These are phyloP conservation scores for Lepidopterella palustris DNA, from an alignment of 495 filamentous ascomycete genomes.

Conservation along the genomic window DNA sequence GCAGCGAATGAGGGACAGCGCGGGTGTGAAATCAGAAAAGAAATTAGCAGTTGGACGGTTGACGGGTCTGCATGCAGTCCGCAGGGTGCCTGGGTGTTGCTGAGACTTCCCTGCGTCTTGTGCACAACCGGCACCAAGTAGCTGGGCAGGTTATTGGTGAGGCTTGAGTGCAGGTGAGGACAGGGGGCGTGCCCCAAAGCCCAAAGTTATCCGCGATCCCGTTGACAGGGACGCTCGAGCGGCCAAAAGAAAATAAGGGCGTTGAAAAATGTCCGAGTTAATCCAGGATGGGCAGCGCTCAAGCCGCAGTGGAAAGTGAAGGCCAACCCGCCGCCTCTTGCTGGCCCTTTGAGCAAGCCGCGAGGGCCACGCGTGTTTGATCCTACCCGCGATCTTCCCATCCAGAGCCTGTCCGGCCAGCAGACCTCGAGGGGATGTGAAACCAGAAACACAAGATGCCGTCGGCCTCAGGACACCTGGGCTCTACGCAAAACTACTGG, in stretches of 20 bases:
- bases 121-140: background rate
- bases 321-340: background rate
- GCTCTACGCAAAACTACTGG: too few relatives aligned
- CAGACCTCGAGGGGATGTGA: background rate
- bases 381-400: background rate
- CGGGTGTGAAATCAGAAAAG: slow-evolving; percentile 3
- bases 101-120: background rate
- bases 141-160: background rate
- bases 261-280: background rate
- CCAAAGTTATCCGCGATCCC: background rate
- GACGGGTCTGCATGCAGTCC: background rate
- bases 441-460: background rate
- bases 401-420: background rate
- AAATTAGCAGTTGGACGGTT: background rate
- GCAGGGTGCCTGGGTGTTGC: background rate
- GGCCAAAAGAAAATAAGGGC: background rate
- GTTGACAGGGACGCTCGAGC: background rate
- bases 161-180: background rate
- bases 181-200: background rate
- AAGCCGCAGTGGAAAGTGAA: background rate
- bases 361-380: slow-evolving; percentile 1
- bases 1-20: background rate
- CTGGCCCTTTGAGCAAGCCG: background rate
- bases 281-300: background rate
- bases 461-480: too few relatives aligned